A percentile compares a stretch with the other conserved stretches of the same genome.
phyloP scores from a whole-genome alignment of 139 green algal genomes.

The Microglena sp. region DNA sequence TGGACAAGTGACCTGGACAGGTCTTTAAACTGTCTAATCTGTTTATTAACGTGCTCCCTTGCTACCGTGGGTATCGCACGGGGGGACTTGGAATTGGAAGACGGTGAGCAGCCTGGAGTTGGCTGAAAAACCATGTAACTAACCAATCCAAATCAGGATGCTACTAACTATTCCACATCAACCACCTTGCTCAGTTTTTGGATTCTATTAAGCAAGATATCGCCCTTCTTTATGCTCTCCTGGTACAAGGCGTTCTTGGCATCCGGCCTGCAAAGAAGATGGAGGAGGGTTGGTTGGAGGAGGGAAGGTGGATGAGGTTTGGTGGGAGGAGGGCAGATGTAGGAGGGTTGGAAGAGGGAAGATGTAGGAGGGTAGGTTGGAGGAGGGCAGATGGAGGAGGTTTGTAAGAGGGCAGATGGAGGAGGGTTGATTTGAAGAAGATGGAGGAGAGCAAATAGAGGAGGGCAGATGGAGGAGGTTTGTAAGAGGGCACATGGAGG shows the following conservation, averaged over 20 bases:
- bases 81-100: too few relatives aligned
- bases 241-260: constrained; percentile 72
- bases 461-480: too few relatives aligned
- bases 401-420: neutral
- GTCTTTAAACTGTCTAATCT: too few relatives aligned
- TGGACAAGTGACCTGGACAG: too few relatives aligned
- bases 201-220: constrained; percentile 88
- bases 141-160: too few relatives aligned
- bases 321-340: neutral
- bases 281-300: neutral
- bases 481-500: too few relatives aligned
- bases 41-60: too few relatives aligned
- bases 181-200: constrained; percentile 93
- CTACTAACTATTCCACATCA: constrained; percentile 84
- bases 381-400: neutral
- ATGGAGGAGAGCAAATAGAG: neutral
- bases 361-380: neutral
- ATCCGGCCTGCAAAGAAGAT: constrained; percentile 68
- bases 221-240: constrained; percentile 81
- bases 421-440: neutral
- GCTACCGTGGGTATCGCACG: too few relatives aligned
- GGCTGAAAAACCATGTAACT: too few relatives aligned
- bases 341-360: neutral
- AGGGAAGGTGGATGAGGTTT: neutral
- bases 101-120: too few relatives aligned